Conservation (phyloP, 305 asterid genomes). For the Fraxinus albicans region DNA sequence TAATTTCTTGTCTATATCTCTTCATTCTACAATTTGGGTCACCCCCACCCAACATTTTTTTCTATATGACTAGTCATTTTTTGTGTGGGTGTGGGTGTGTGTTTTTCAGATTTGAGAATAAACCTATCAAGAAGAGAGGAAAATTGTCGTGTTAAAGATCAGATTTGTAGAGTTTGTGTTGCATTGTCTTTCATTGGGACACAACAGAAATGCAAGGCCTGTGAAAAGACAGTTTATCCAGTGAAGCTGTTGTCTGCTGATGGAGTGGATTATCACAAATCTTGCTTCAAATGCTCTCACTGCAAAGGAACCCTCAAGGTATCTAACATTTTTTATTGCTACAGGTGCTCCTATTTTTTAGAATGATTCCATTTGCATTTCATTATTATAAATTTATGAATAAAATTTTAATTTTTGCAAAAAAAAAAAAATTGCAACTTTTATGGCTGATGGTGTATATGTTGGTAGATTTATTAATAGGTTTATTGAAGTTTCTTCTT, state of each 20-base stretch:
- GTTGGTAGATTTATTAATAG: background rate
- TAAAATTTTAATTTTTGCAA: no score
- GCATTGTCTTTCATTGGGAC: constrained; percentile 73
- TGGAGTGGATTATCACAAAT: constrained; percentile 70
- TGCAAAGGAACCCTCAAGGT: constrained; percentile 96
- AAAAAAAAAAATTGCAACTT: background rate
- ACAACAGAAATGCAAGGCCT: constrained; percentile 86
- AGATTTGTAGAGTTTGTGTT: constrained; percentile 35
- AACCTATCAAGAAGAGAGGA: no score
- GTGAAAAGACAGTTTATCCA: constrained; percentile 87
- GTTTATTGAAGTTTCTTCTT: background rate
- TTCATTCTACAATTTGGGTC: no score
- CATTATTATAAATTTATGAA: background rate
- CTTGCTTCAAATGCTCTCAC: constrained; percentile 88
- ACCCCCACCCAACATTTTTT: no score
- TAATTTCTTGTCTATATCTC: no score
- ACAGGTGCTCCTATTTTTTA: background rate
- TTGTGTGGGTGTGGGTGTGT: no score
- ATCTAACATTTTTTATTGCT: background rate
- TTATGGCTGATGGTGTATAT: background rate
- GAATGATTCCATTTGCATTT: background rate
- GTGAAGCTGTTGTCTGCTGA: constrained; percentile 93
- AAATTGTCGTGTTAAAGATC: no score
- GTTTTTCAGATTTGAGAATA: background rate
- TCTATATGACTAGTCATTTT: no score